Evolutionary conservation across 306 rosid species (phyloP).

Genomic region (Dalbergia cultrata): DNA sequence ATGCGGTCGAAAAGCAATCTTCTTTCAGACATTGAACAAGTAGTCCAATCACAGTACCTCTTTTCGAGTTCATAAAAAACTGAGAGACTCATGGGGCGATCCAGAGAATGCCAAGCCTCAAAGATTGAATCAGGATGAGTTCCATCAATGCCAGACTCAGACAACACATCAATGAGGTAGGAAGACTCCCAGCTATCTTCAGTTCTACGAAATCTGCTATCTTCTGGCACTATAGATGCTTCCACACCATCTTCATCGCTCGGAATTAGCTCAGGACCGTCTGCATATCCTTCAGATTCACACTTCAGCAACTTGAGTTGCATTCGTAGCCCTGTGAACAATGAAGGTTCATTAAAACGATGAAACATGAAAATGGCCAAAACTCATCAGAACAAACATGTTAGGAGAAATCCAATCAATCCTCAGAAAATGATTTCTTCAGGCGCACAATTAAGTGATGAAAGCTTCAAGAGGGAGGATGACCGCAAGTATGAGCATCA

Average conservation of each 20-base stretch:
- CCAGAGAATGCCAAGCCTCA: slow-evolving; percentile 68
- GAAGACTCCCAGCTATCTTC: slow-evolving; percentile 76
- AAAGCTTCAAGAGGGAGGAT: slow-evolving; percentile 12
- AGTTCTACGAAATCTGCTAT: slow-evolving; percentile 37
- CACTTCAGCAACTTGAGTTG: slow-evolving; percentile 92
- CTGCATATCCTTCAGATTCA: slow-evolving; percentile 75
- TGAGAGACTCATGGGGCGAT: slow-evolving; percentile 68
- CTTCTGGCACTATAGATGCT: slow-evolving; percentile 48
- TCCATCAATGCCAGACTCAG: slow-evolving; percentile 60
- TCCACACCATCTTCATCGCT: slow-evolving; percentile 85
- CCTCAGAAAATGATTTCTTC: slow-evolving; percentile 5
- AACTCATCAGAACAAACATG: background rate
- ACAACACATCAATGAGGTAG: slow-evolving; percentile 67
- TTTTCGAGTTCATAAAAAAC: slow-evolving; percentile 80
- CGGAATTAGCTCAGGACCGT: slow-evolving; percentile 65
- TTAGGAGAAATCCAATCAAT: slow-evolving; percentile 9
- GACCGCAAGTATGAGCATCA: background rate
- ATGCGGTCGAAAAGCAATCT: slow-evolving; percentile 82
- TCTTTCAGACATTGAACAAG: slow-evolving; percentile 72
- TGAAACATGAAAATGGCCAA: background rate
- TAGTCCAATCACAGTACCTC: slow-evolving; percentile 56
- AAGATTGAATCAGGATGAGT: slow-evolving; percentile 49
- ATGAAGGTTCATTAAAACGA: slow-evolving; percentile 22
- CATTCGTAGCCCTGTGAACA: slow-evolving; percentile 82
- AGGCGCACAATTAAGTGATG: background rate